phyloP scores from a whole-genome alignment of 2,329 filamentous ascomycete genomes.

The Cephalotrichum gorgonifer region DNA sequence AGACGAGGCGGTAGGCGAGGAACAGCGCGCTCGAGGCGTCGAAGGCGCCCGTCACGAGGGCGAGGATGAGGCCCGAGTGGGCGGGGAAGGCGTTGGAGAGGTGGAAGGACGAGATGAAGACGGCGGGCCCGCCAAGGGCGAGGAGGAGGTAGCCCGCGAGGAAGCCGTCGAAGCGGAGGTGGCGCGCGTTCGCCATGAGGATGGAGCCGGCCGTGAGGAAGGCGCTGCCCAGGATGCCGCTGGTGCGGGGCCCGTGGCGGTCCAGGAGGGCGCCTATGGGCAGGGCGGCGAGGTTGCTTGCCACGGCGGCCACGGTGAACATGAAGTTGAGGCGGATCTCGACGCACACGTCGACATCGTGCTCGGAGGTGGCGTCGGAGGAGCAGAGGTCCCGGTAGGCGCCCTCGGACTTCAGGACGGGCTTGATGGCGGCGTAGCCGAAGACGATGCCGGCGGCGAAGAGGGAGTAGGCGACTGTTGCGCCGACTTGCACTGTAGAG shows the following conservation, averaged over 20 bases:
- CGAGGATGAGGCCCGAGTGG: constrained; percentile 68
- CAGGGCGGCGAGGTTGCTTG: constrained; percentile 76
- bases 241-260: constrained; percentile 66
- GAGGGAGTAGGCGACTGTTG: constrained; percentile 27
- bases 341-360: constrained; percentile 29
- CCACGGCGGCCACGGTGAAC: constrained; percentile 84
- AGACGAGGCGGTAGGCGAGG: constrained; percentile 61
- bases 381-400: constrained; percentile 58
- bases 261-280: constrained; percentile 81
- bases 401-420: constrained; percentile 62
- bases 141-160: constrained; percentile 66
- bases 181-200: constrained; percentile 57
- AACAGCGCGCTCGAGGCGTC: constrained; percentile 75
- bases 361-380: constrained; percentile 13
- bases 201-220: constrained; percentile 61
- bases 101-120: constrained; percentile 77
- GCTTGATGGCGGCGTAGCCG: constrained; percentile 77
- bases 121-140: constrained; percentile 68
- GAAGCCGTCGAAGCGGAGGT: constrained; percentile 63
- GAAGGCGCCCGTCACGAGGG: constrained; percentile 71
- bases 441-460: constrained; percentile 59
- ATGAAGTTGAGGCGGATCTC: constrained; percentile 71
- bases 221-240: constrained; percentile 59
- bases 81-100: constrained; percentile 74
- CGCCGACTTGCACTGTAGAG: constrained; percentile 25